Conservation (phyloP, 2,329 filamentous ascomycete genomes). For the Fusarium sp. region DNA sequence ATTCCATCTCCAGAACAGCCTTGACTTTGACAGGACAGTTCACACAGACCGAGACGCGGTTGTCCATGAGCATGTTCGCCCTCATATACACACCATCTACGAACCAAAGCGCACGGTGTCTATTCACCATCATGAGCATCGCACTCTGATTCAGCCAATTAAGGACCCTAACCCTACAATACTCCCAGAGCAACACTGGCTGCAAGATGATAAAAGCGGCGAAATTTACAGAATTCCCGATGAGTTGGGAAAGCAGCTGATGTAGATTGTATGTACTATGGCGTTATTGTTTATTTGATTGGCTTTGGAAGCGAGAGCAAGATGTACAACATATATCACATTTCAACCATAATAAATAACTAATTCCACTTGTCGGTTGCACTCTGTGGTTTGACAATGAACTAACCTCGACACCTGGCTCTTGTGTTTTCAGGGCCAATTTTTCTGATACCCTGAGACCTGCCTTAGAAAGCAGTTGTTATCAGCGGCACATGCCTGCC, state of each 20-base stretch:
- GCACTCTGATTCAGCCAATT: slow-evolving; percentile 40
- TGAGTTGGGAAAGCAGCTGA: slow-evolving; percentile 31
- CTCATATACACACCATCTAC: slow-evolving; percentile 6
- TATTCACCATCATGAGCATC: slow-evolving; percentile 43
- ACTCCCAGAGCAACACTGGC: slow-evolving; percentile 40
- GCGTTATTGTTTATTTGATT: neutral
- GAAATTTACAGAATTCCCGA: slow-evolving; percentile 46
- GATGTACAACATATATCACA: neutral
- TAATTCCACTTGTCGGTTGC: neutral
- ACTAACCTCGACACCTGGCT: too few species aligned
- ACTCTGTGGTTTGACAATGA: neutral
- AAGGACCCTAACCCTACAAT: slow-evolving; percentile 38
- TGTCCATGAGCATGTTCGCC: slow-evolving; percentile 32
- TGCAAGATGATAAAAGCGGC: slow-evolving; percentile 41
- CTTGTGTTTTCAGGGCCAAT: neutral
- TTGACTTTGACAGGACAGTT: slow-evolving; percentile 39
- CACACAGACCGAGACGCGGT: slow-evolving; percentile 27
- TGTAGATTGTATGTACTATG: neutral
- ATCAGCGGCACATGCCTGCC: neutral
- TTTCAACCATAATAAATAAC: neutral
- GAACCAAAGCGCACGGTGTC: neutral
- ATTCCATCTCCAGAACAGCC: slow-evolving; percentile 28
- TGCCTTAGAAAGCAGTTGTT: neutral
- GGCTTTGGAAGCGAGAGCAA: slow-evolving; percentile 3
- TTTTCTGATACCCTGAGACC: neutral